phyloP scores from a whole-genome alignment of 257 asterid genomes.

The Echites panduratus region DNA sequence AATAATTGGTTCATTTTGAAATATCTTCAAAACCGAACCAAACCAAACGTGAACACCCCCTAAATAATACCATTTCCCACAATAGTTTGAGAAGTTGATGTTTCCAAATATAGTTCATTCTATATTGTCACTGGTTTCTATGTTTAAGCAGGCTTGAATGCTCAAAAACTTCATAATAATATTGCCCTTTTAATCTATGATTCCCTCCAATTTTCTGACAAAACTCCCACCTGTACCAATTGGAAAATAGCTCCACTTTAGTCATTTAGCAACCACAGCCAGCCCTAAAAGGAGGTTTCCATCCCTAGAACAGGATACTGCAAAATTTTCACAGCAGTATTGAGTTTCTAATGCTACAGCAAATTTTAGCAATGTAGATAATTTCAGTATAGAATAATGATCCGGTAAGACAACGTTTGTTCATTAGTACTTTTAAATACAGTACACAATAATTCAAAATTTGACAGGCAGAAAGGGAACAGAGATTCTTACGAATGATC shows the following conservation, averaged over 20 bases:
- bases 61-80: background rate
- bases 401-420: background rate
- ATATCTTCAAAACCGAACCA: too few species aligned
- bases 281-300: background rate
- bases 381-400: background rate
- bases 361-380: background rate
- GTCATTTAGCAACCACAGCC: background rate
- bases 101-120: background rate
- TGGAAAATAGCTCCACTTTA: background rate
- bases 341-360: background rate
- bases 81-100: background rate
- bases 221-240: background rate
- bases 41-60: too few species aligned
- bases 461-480: background rate
- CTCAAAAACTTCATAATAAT: background rate
- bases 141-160: too few species aligned
- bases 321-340: background rate
- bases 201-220: background rate
- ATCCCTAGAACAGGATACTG: background rate
- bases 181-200: background rate
- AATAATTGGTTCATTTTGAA: too few species aligned
- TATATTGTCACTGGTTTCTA: background rate
- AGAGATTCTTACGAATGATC: constrained; percentile 76
- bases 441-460: background rate
- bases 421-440: too few species aligned